Base-by-base conservation (phyloP, 2,329 filamentous ascomycete species). In the Colletotrichum tropicicola region DNA sequence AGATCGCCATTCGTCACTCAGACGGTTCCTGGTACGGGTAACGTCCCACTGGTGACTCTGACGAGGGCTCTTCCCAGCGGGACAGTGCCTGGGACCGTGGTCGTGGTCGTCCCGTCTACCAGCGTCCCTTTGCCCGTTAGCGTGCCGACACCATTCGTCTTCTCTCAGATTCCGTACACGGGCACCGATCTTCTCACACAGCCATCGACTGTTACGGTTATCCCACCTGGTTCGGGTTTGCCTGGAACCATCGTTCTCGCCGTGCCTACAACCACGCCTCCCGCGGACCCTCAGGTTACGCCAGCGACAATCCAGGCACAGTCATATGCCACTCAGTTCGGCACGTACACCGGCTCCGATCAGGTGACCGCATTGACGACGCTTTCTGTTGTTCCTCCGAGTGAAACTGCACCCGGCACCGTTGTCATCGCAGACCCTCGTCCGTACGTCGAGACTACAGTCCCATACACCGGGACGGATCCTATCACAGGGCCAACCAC, bases 191-290 rank as follows among this genome's bases (percentile, higher is more conserved):
- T 44, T 6, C 51, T 61, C 8, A 49, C 58, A 4, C 21, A 25
- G 4, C 47, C 48, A 4, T 37, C 25, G 13, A 61, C 51, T 6
- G 48, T 63, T 5, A 47, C 43, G n/a, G 63, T 53, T 13, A 55
- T 65, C 6, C 28, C 52, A 4, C 47, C 51, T 3, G 23, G 25
- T 5, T 57, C 57, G 2, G 57, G 37, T 12, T 28, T 15, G 8
- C 49, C 54, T 10, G 61, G 62, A 2, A 68, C 66, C 1, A 35
- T 66, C 4, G 28, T 66, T n/a, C 13, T 68, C 10, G 45, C 39
- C 8, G 27, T 51, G 13, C 39, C 60, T 8, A 53, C 56, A n/a
- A 58, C 43, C 2, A 48, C 15, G 5, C 15, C 15, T 6, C 12
- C 43, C 0, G 23, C 12, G 13, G 13, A 7, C 19, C 21, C 43